Base-by-base conservation (phyloP, 2,329 filamentous ascomycete species). In the Zasmidium angulare region DNA sequence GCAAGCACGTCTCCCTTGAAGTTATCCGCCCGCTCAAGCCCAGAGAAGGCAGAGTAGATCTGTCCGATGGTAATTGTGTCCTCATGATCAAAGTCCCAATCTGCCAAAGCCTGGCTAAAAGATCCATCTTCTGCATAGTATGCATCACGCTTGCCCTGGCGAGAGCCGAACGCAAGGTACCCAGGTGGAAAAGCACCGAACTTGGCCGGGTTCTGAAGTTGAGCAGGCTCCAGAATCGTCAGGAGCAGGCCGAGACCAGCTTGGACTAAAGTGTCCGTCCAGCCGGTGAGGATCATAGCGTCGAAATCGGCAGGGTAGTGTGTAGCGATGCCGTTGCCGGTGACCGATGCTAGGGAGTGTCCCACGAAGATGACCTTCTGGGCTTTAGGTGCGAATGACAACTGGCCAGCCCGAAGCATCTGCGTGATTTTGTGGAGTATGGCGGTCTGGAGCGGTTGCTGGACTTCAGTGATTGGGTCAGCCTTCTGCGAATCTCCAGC, bases 1-100 rank as follows among this genome's bases (percentile, higher is more conserved):
- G 52, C 61, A 20, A 63, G 49, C 21, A 65, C 61, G 24, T 63
- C 58, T 14, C 63, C 61, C 20, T 17, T 61, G 26, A 40, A 65
- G 2, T 36, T 40, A 12, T 61, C 56, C 14, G 63, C 63, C 14
- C 51, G 40, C 31, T 61, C 29, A 1, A 65, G 51, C 11, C 61
- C 63, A 19, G 55, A 56, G 50, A 65, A 65, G 26, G 61, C 61
- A 11, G 61, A 56, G 10, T 58, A 52, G 36, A 65, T 63, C 43
- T 65, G 61, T 4, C 63, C 63, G 22, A 63, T 26, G 31, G 63
- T 63, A 47, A 65, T 61, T 2, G 63, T 65, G 46, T 63, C 63
- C 48, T 65, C 55, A 40, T 65, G 58, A 12, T 57, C 61, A 46
- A 63, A 65, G 46, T 65, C 63, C 50, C 57, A 65, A 21, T 61